Percentiles rank a stretch among this genome's conserved stretches.
Evolutionary conservation across 2,329 filamentous ascomycete genomes (phyloP).

Genomic region (Zopfia rhizophila): DNA sequence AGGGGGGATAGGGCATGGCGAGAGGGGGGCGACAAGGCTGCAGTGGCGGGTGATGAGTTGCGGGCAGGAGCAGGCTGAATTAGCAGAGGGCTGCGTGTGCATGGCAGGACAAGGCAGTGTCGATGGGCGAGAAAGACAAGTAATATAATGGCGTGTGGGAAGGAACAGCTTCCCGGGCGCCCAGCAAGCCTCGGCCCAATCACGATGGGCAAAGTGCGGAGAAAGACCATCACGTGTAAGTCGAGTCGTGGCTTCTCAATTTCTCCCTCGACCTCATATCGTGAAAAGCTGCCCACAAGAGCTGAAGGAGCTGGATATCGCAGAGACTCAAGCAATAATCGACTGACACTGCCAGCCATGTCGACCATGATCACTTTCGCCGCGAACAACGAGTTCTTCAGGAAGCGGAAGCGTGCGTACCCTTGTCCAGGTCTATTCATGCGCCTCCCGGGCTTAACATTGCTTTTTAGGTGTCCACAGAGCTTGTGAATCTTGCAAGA

Average conservation of each 20-base stretch:
- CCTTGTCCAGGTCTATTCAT: neutral
- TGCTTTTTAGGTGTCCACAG: conserved; percentile 48
- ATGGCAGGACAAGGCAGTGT: conserved; percentile 22
- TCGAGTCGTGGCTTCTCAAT: conserved; percentile 24
- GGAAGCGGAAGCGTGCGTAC: conserved; percentile 54
- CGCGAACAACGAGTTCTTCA: conserved; percentile 57
- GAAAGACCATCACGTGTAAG: conserved; percentile 35
- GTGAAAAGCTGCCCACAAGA: conserved; percentile 30
- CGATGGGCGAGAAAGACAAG: conserved; percentile 4
- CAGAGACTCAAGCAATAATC: no score
- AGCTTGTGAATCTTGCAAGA: conserved; percentile 58
- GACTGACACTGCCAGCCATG: no score
- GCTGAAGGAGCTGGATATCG: no score
- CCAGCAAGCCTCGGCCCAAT: conserved; percentile 16
- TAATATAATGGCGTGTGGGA: conserved; percentile 23
- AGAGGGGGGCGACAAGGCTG: neutral
- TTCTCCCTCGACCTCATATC: conserved; percentile 33
- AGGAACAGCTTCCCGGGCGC: conserved; percentile 16
- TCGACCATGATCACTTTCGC: conserved; percentile 57
- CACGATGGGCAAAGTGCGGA: conserved; percentile 33
- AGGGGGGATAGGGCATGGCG: conserved; percentile 3
- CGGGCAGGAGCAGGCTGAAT: conserved; percentile 11
- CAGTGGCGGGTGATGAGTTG: neutral
- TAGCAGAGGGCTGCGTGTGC: conserved; percentile 1
- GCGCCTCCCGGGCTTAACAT: conserved; percentile 9